Evolutionary conservation across 805 yeast genomes (phyloP).

Genomic region (Priceomyces fermenticarens): DNA sequence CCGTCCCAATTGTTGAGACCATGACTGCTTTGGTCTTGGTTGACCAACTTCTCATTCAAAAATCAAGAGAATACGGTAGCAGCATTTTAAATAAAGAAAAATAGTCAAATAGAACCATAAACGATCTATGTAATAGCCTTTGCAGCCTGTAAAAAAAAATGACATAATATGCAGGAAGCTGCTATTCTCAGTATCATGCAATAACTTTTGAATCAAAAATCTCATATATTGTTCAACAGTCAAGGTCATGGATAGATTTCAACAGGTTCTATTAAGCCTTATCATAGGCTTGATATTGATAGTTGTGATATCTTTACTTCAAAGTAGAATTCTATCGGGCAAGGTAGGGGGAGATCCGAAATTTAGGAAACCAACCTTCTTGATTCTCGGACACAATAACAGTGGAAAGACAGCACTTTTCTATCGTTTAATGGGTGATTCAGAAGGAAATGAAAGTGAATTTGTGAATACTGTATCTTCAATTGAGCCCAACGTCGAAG

Average conservation of each 20-base stretch:
- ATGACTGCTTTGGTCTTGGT: constrained; percentile 95
- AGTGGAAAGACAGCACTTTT: constrained; percentile 67
- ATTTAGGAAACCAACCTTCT: constrained; percentile 49
- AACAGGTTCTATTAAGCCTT: constrained; percentile 19
- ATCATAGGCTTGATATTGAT: constrained; percentile 25
- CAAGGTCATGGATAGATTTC: constrained; percentile 26
- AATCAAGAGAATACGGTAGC: constrained; percentile 59
- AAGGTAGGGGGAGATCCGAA: constrained; percentile 10
- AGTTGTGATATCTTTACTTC: constrained; percentile 21
- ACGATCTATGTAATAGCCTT: too few relatives aligned
- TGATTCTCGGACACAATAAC: constrained; percentile 62
- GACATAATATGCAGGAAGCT: background rate
- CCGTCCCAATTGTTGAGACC: constrained; percentile 97
- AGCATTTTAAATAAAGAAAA: constrained; percentile 9
- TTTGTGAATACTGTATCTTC: constrained; percentile 34
- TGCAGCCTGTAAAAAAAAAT: background rate
- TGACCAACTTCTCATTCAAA: constrained; percentile 81
- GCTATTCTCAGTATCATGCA: background rate
- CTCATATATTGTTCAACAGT: background rate
- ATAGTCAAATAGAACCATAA: too few relatives aligned
- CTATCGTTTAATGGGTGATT: constrained; percentile 21
- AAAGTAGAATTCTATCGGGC: constrained; percentile 13
- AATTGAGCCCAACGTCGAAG: constrained; percentile 31
- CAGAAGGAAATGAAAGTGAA: constrained; percentile 10
- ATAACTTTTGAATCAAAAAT: too few relatives aligned